Base-by-base conservation (phyloP, 2,329 filamentous ascomycete species). In the Penicillium polonicum region DNA sequence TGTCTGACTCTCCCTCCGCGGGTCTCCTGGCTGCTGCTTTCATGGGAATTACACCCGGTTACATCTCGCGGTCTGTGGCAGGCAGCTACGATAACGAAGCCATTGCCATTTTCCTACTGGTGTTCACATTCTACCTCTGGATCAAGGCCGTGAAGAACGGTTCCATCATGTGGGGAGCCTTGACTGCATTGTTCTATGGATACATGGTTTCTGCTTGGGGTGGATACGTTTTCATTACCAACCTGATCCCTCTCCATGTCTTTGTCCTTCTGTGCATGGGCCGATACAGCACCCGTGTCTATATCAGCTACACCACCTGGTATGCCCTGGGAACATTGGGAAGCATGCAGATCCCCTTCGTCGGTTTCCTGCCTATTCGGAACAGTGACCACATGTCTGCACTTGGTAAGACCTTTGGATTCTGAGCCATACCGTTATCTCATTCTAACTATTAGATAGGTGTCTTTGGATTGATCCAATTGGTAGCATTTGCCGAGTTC, bases 191-290 rank as follows among this genome's bases (percentile, higher is more conserved):
- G 55, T 97, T 95, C 80, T 99, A 99, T 78, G 94, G 94, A 72
- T 99, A 99, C 86, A 99, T 99, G 94, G 94, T 99, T 64, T 94
- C 93, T 48, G 96, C 95, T 19, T 99, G 94, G 94, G 94, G 94
- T 83, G 94, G 94, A 72, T 99, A 99, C 76, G 94, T 96, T 70
- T 99, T 99, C 85, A 99, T 99, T 73, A 99, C 95, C 60, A 97
- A 96, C 75, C 80, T 99, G 78, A 87, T 99, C 59, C 94, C 94
- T 38, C 85, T 99, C 66, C 94, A 99, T 77, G 88, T 91, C 8
- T 92, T 99, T 68, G 91, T 96, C 46, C 83, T 99, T 66, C 88
- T 99, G 71, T 91, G 89, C 79, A 99, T 99, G 93, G 95, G 95
- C 51, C 83, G 94, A 59, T 99, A 95, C 78, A 97, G 92, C 81